Evolutionary conservation across 495 filamentous ascomycete genomes (phyloP), one percentile per base, ranked within the genome.

Genomic region (Penicillium salamii): DNA sequence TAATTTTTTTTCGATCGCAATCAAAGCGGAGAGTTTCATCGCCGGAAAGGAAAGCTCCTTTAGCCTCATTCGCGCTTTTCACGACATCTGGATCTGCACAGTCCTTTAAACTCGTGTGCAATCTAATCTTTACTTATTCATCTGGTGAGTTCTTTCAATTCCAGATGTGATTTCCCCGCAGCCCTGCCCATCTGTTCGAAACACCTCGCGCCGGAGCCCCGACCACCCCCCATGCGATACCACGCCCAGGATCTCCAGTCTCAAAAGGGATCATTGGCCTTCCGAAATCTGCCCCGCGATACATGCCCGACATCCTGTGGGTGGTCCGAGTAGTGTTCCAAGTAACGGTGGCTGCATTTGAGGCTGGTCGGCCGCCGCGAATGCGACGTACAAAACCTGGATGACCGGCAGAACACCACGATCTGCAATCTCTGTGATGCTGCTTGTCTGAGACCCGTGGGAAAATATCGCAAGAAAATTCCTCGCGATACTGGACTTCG

Each of bases 41-140:
- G 61, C 58, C 61, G 61, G 61, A 64, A 64, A 64, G 52, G 61
- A 64, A 64, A 61, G 61, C 61, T 64, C 54, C 61, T 55, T 61
- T 64, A 52, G 55, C 39, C 52, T 58, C 61, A 55, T 61, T 64
- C 55, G 61, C 61, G 58, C 61, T 54, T 54, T 50, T 56, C 55
- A 33, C 47, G 47, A 47, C 35, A 46, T 32, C 42, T 37, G 43
- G 46, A 55, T 54, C 28, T 46, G 48, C 51, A 48, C 40, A 50
- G 48, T 53, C 38, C 12, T 34, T 38, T 40, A 36, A 61, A 42
- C 42, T 47, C 29, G 7, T 15, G 7, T 7, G 31, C 33, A 18
- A 39, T 42, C 34, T n/a, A 41, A 42, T 42, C 40, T 31, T 24
- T 23, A 51, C 37, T 32, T 46, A 44, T 33, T 38, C 38, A 36